These are phyloP conservation scores for Arxiozyma heterogenica DNA, from an alignment of 1,139 yeast genomes.

Conservation along the genomic window DNA sequence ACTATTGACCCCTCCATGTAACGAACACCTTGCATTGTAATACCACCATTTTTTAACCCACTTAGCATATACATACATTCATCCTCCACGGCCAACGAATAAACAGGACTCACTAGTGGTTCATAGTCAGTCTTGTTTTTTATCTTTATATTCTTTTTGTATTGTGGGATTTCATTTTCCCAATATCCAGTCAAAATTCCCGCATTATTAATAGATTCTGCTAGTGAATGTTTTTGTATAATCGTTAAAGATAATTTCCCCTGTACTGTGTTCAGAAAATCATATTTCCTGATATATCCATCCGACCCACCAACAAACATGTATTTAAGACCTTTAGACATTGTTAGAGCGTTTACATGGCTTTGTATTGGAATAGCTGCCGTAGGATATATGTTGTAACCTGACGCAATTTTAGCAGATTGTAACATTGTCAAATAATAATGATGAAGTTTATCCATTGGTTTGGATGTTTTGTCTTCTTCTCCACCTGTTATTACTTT, in stretches of 20 bases:
- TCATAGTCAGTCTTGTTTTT: slow-evolving; percentile 43
- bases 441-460: slow-evolving; percentile 20
- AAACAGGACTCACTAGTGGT: slow-evolving; percentile 73
- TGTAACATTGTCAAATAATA: slow-evolving; percentile 36
- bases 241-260: slow-evolving; percentile 88
- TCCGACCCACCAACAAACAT: slow-evolving; percentile 94
- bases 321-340: slow-evolving; percentile 79
- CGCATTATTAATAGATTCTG: slow-evolving; percentile 75
- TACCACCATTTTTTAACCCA: slow-evolving; percentile 81
- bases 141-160: slow-evolving; percentile 37
- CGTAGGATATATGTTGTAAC: slow-evolving; percentile 53
- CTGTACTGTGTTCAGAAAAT: slow-evolving; percentile 73
- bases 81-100: slow-evolving; percentile 73
- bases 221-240: slow-evolving; percentile 82
- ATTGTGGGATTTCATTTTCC: slow-evolving; percentile 88
- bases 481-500: not conserved
- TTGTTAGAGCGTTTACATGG: slow-evolving; percentile 66
- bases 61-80: slow-evolving; percentile 80
- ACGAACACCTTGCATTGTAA: slow-evolving; percentile 71
- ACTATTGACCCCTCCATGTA: slow-evolving; percentile 77
- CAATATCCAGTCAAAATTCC: slow-evolving; percentile 81
- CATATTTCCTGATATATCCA: slow-evolving; percentile 85
- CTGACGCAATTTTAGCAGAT: slow-evolving; percentile 40
- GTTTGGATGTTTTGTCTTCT: not conserved
- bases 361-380: slow-evolving; percentile 67